These are phyloP conservation scores for Diplodia scrobiculata DNA, from an alignment of 2,329 filamentous ascomycete genomes.

Conservation along the genomic window DNA sequence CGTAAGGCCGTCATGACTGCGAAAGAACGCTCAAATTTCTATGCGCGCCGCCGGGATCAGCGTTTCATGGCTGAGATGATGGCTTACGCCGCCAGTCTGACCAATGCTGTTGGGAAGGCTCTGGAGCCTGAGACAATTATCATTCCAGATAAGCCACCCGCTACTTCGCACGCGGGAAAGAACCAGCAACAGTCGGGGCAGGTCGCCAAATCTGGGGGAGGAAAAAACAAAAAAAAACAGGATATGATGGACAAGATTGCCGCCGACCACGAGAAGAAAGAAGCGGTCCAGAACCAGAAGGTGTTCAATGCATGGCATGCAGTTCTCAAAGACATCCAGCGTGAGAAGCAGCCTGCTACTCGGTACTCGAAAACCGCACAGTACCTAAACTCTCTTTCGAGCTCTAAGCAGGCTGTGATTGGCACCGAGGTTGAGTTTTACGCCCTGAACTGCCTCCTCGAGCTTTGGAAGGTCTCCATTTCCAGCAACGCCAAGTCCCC, in stretches of 20 bases:
- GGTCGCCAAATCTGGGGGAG: neutral
- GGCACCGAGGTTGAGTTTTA: slow-evolving; percentile 54
- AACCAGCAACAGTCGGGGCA: slow-evolving; percentile 5
- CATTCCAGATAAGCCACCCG: slow-evolving; percentile 39
- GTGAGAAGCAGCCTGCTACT: slow-evolving; percentile 47
- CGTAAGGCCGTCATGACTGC: slow-evolving; percentile 39
- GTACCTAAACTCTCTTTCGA: slow-evolving; percentile 51
- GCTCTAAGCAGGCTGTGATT: slow-evolving; percentile 45
- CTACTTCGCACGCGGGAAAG: neutral
- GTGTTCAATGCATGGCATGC: slow-evolving; percentile 51
- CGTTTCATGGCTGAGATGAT: slow-evolving; percentile 68
- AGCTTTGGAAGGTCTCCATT: slow-evolving; percentile 49
- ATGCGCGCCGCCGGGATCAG: slow-evolving; percentile 58
- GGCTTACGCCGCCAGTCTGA: slow-evolving; percentile 70
- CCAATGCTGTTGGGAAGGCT: slow-evolving; percentile 63
- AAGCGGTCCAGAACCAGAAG: slow-evolving; percentile 47
- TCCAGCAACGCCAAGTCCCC: slow-evolving; percentile 36
- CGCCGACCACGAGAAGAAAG: slow-evolving; percentile 47
- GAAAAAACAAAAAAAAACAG: slow-evolving; percentile 42
- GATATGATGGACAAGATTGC: slow-evolving; percentile 50
- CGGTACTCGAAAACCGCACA: slow-evolving; percentile 55
- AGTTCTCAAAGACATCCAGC: slow-evolving; percentile 51
- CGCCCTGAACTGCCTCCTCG: slow-evolving; percentile 53
- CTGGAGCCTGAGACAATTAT: slow-evolving; percentile 67
- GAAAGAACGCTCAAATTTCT: slow-evolving; percentile 43